A percentile compares a stretch with the other conserved stretches of the same genome.
phyloP scores from a whole-genome alignment of 345 rosid genomes.

The Dipteronia dyeriana region DNA sequence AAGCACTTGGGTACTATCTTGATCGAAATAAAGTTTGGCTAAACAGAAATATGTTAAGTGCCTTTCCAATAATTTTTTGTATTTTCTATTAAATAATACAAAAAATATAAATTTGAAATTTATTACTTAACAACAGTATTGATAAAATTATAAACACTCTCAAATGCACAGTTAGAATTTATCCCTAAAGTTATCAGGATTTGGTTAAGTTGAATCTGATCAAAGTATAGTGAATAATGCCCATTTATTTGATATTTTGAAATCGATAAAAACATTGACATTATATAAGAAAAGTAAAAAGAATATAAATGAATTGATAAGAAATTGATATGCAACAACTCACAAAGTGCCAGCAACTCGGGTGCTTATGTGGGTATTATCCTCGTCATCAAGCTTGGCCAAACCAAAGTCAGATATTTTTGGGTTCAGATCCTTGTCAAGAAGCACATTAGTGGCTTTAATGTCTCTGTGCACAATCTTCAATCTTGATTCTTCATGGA shows the following conservation, averaged over 20 bases:
- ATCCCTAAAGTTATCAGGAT: not conserved
- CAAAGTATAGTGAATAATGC: not conserved
- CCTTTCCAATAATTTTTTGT: not conserved
- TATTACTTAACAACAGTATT: not conserved
- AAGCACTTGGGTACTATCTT: not conserved
- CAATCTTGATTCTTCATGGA: constrained; percentile 69
- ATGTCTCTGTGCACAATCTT: constrained; percentile 78
- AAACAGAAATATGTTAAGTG: not conserved
- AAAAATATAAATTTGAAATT: too few relatives aligned
- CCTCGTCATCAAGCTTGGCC: constrained; percentile 69
- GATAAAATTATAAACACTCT: not conserved
- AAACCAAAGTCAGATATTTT: constrained; percentile 74
- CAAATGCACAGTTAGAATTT: not conserved
- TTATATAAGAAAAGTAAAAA: too few relatives aligned
- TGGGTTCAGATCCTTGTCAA: constrained; percentile 51
- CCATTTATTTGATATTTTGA: not conserved
- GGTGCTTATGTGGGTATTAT: constrained; percentile 71
- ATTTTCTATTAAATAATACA: too few relatives aligned
- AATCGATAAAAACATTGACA: not conserved
- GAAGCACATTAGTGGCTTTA: constrained; percentile 69
- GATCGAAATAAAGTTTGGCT: not conserved
- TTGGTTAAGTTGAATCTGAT: not conserved
- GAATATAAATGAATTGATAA: not conserved
- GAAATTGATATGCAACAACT: constrained; percentile 12
- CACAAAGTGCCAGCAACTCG: constrained; percentile 68